Evolutionary conservation across 139 green algal species (phyloP), one percentile per base, ranked within the genome.

Genomic region (Picochlorum sp.): DNA sequence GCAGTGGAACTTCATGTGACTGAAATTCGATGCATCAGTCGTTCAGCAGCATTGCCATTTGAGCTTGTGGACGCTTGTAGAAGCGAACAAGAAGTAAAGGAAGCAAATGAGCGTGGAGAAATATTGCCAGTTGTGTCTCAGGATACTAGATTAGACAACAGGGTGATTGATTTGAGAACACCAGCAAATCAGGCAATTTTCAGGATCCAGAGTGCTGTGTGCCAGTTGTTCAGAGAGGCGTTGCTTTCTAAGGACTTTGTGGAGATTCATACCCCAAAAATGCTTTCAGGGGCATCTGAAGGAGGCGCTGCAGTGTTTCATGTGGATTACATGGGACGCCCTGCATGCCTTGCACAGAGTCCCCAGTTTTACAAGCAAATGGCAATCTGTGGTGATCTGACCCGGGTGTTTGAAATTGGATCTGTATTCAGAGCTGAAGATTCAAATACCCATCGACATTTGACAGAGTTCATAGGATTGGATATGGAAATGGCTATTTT

Each of bases 361-460:
- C 92, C 92, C 49, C 92, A 98, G 80, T 83, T 98, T 61, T 96
- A 96, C 79, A 98, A 98, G 4, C 92, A 98, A 83, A 98, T 98
- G 92, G 89, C 90, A 45, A 94, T 99, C 73, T 90, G 76, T 49
- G 81, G 85, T 1, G 94, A 98, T 85, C 81, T 95, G 49, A 83
- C 83, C 5, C 68, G 85, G 6, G 92, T 99, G 26, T 98, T 97
- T 74, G 94, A 99, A 76, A 87, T 98, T 45, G 92, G 89, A 10
- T 91, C 94, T 1, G 92, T 98, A 45, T 99, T 99, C 79, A 82
- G 87, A 31, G 92, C 92, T 10, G 92, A 99, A 76, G 88, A 96
- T 37, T 94, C 81, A 5, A 88, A 85, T 80, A 99, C 94, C 5
- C 94, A 99, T 82, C 86, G 94, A 20, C 94, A 99, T 83, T 70